Conservation (phyloP, 2,329 filamentous ascomycete species). For the Stagonosporopsis rhizophila region DNA sequence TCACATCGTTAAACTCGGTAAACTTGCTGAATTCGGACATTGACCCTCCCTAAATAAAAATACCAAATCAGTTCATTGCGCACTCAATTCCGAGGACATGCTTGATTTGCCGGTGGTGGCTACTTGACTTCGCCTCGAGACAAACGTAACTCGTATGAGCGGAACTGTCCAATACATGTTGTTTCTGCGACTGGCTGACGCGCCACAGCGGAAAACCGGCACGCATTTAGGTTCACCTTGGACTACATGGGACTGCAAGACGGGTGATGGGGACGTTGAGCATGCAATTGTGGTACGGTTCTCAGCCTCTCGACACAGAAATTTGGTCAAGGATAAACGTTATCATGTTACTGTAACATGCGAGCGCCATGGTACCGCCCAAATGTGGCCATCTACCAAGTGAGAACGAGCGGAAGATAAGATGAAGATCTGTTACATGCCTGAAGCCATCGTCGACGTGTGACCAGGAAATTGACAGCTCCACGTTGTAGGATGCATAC, state of each 20-base stretch:
- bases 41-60: neutral
- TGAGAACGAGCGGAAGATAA: neutral
- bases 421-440: neutral
- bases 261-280: neutral
- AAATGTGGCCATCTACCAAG: neutral
- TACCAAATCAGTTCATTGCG: constrained; percentile 3
- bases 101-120: constrained; percentile 1
- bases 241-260: neutral
- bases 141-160: neutral
- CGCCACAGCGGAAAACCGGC: neutral
- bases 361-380: too few relatives aligned
- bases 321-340: neutral
- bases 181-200: neutral
- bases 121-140: neutral
- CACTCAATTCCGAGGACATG: neutral
- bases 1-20: constrained; percentile 3
- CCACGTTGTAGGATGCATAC: neutral
- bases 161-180: neutral
- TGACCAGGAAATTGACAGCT: neutral
- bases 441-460: neutral
- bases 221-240: neutral
- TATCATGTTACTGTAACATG: neutral
- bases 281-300: neutral
- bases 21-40: neutral
- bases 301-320: neutral